Conservation (phyloP, 2,329 filamentous ascomycete species). For the Calonectria pseudoturangicola region DNA sequence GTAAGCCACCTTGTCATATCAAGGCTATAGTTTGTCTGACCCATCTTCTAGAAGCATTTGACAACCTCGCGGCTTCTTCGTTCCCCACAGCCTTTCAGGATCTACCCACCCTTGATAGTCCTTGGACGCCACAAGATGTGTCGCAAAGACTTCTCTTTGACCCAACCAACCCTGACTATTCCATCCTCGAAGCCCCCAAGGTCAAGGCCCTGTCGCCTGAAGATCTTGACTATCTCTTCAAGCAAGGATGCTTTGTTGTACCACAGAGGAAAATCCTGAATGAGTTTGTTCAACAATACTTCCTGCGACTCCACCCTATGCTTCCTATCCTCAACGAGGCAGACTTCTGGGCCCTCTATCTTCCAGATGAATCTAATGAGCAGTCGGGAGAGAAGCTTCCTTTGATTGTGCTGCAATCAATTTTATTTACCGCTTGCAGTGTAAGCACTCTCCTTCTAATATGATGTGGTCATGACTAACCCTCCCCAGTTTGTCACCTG, state of each 20-base stretch:
- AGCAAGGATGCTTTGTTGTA: slow-evolving; percentile 54
- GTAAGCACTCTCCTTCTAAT: slow-evolving; percentile 24
- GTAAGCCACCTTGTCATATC: neutral
- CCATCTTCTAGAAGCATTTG: neutral
- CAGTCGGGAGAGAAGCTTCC: slow-evolving; percentile 43
- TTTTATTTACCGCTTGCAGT: slow-evolving; percentile 49
- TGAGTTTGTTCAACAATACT: slow-evolving; percentile 55
- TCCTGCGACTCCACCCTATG: slow-evolving; percentile 56
- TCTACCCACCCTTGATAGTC: neutral
- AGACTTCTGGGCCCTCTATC: slow-evolving; percentile 52
- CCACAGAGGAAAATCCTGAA: slow-evolving; percentile 51
- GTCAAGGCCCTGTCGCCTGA: slow-evolving; percentile 46
- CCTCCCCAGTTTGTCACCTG: slow-evolving; percentile 44
- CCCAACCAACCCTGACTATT: slow-evolving; percentile 49
- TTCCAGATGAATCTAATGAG: slow-evolving; percentile 35
- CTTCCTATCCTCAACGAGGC: slow-evolving; percentile 53
- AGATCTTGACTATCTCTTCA: slow-evolving; percentile 51
- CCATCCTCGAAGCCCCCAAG: slow-evolving; percentile 49
- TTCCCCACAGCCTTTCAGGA: slow-evolving; percentile 22
- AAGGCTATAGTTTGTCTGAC: neutral
- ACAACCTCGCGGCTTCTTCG: slow-evolving; percentile 3
- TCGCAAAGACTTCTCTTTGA: neutral
- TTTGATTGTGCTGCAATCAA: slow-evolving; percentile 50
- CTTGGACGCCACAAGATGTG: slow-evolving; percentile 18
- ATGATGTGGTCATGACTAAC: neutral